Evolutionary conservation across 805 yeast species (phyloP).

Genomic region (Sugiyamaella qingdaonensis): DNA sequence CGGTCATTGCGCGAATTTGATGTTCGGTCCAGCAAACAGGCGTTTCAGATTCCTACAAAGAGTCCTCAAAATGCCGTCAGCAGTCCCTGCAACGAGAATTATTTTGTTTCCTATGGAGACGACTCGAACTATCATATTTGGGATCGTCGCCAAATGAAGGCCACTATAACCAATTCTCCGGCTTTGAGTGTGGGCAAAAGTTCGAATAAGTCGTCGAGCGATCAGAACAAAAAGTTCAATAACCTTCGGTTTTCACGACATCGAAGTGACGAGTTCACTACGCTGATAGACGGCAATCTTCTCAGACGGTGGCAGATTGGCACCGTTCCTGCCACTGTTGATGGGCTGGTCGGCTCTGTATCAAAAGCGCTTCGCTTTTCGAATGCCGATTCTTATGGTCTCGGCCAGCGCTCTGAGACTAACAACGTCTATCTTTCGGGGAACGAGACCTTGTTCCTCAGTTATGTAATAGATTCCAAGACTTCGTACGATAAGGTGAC

Average conservation of each 20-base stretch:
- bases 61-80: slow-evolving; percentile 63
- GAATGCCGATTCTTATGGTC: background rate
- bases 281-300: slow-evolving; percentile 71
- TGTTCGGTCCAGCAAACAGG: slow-evolving; percentile 50
- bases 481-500: slow-evolving; percentile 79
- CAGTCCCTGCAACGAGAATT: slow-evolving; percentile 63
- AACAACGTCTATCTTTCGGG: slow-evolving; percentile 16
- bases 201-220: slow-evolving; percentile 2
- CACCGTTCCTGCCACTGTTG: slow-evolving; percentile 18
- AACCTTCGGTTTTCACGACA: slow-evolving; percentile 43
- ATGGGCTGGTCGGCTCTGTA: background rate
- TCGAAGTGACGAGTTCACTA: slow-evolving; percentile 68
- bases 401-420: slow-evolving; percentile 1
- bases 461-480: slow-evolving; percentile 67
- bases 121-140: slow-evolving; percentile 78
- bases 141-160: slow-evolving; percentile 33
- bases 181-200: slow-evolving; percentile 20
- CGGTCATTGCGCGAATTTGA: slow-evolving; percentile 78
- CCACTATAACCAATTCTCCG: slow-evolving; percentile 19
- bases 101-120: slow-evolving; percentile 73
- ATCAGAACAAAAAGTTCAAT: slow-evolving; percentile 19
- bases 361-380: background rate
- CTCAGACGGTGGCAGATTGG: slow-evolving; percentile 81
- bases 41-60: slow-evolving; percentile 70
- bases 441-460: slow-evolving; percentile 61